Conservation (phyloP, 2,329 filamentous ascomycete species). For the Venturia asperata region DNA sequence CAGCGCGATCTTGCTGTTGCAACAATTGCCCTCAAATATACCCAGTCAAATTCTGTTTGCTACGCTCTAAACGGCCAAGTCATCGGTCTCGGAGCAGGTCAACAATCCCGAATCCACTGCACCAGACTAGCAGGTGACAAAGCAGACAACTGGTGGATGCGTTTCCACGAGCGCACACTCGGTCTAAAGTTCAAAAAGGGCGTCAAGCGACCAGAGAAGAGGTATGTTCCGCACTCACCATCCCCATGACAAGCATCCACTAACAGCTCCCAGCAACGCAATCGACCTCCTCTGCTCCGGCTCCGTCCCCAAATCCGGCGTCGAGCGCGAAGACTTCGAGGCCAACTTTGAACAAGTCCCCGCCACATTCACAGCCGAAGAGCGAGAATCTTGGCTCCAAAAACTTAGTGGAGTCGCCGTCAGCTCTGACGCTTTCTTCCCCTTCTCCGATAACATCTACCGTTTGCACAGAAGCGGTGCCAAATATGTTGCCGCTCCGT, state of each 20-base stretch:
- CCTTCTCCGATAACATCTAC: slow-evolving; percentile 97
- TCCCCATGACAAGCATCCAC: not conserved
- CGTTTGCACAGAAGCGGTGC: slow-evolving; percentile 78
- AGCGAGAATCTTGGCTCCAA: slow-evolving; percentile 77
- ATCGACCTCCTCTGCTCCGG: slow-evolving; percentile 93
- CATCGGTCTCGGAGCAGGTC: slow-evolving; percentile 87
- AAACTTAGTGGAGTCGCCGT: slow-evolving; percentile 78
- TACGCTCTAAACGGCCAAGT: slow-evolving; percentile 92
- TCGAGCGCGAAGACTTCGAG: slow-evolving; percentile 83
- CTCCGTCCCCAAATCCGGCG: slow-evolving; percentile 72
- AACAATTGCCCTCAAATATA: slow-evolving; percentile 97
- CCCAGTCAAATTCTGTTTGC: slow-evolving; percentile 97
- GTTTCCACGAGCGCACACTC: slow-evolving; percentile 86
- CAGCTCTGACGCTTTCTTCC: slow-evolving; percentile 96
- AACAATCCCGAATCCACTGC: slow-evolving; percentile 98
- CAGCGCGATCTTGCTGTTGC: slow-evolving; percentile 87
- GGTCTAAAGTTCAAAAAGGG: slow-evolving; percentile 95
- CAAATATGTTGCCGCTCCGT: slow-evolving; percentile 93
- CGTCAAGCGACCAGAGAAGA: slow-evolving; percentile 93
- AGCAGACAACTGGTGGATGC: slow-evolving; percentile 99
- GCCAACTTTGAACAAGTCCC: slow-evolving; percentile 86
- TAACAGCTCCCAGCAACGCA: slow-evolving; percentile 56
- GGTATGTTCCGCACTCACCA: not conserved
- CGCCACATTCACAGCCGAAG: slow-evolving; percentile 69
- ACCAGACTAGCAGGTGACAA: slow-evolving; percentile 96